Evolutionary conservation across 345 rosid species (phyloP).

Genomic region (Salix viminalis): DNA sequence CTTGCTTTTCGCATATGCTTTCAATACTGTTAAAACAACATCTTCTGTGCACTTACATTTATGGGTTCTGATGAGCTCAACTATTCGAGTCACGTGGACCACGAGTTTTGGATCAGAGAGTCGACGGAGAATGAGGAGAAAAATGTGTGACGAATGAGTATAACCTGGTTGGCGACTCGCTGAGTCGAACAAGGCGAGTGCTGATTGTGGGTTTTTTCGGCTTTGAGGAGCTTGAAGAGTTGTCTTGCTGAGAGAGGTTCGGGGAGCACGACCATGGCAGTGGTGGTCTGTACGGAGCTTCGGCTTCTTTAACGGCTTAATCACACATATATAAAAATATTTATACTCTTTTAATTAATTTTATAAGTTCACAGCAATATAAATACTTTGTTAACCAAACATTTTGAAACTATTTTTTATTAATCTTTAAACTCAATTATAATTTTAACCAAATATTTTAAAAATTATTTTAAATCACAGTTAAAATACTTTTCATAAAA

Average conservation of each 20-base stretch:
- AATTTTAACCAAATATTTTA: no score
- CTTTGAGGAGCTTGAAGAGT: slow-evolving; percentile 60
- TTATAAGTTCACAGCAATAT: no score
- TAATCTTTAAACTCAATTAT: no score
- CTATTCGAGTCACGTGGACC: slow-evolving; percentile 43
- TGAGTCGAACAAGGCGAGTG: slow-evolving; percentile 59
- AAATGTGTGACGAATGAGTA: slow-evolving; percentile 53
- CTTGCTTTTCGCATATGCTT: slow-evolving; percentile 56
- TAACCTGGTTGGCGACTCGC: slow-evolving; percentile 51
- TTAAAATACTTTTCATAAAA: no score
- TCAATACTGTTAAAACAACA: slow-evolving; percentile 57
- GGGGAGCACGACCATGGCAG: slow-evolving; percentile 56
- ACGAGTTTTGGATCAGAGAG: slow-evolving; percentile 47
- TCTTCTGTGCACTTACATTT: slow-evolving; percentile 72
- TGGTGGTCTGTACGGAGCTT: neutral
- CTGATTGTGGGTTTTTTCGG: slow-evolving; percentile 47
- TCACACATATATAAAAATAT: no score
- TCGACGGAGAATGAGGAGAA: slow-evolving; percentile 78
- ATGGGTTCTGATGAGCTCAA: slow-evolving; percentile 51
- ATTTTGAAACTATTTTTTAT: no score
- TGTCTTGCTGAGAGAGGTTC: slow-evolving; percentile 47
- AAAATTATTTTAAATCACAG: no score
- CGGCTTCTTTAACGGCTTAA: no score
- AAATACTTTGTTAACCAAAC: no score
- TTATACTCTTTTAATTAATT: no score